Percentiles rank a stretch among this genome's conserved stretches.
Evolutionary conservation across 257 asterid species (phyloP).

Genomic region (Solanum medicagineum): DNA sequence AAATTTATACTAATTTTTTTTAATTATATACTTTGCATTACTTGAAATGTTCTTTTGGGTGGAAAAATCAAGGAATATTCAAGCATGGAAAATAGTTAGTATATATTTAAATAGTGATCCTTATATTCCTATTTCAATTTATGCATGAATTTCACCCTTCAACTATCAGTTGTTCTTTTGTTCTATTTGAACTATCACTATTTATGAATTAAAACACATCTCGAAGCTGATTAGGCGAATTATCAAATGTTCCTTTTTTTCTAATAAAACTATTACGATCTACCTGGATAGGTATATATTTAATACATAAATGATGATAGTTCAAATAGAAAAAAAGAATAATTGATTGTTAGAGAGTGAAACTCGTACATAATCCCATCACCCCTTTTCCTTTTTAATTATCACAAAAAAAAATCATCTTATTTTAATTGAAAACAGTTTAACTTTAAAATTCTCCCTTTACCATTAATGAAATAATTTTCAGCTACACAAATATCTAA

Average conservation of each 20-base stretch:
- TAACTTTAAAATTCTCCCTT: too few species aligned
- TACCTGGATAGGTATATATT: too few species aligned
- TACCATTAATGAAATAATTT: too few species aligned
- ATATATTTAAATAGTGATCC: background rate
- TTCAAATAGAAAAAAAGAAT: background rate
- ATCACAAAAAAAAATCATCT: too few species aligned
- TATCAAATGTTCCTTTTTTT: background rate
- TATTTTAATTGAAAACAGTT: too few species aligned
- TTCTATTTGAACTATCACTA: background rate
- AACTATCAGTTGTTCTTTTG: background rate
- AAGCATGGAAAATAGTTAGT: background rate
- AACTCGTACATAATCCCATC: too few species aligned
- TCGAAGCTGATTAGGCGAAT: background rate
- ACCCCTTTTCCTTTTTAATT: too few species aligned
- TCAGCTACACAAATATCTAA: too few species aligned
- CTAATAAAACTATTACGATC: too few species aligned
- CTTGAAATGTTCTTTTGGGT: background rate
- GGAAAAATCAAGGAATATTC: background rate
- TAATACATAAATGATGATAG: background rate
- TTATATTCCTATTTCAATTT: too few species aligned
- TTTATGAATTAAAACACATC: background rate
- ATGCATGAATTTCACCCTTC: too few species aligned
- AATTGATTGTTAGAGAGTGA: too few species aligned
- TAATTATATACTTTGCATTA: background rate
- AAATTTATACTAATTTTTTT: background rate